phyloP scores from a whole-genome alignment of 1,284 basidiomycete genomes.

The Tausonia pullulans region DNA sequence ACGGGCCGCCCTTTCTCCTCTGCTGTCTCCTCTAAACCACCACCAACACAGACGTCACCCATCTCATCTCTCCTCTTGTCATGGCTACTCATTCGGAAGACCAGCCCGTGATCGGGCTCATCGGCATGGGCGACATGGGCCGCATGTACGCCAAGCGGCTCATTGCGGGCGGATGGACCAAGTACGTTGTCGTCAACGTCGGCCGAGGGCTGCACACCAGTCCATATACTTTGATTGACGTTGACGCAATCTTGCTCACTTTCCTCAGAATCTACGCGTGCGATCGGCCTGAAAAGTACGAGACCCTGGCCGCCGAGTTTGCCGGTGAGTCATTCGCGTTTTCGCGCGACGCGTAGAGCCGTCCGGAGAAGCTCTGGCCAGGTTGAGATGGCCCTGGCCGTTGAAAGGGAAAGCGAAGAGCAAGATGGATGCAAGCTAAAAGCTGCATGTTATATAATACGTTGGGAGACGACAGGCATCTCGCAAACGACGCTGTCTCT shows the following conservation, averaged over 20 bases:
- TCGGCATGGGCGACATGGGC: slow-evolving; percentile 86
- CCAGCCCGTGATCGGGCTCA: slow-evolving; percentile 67
- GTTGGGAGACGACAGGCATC: slow-evolving; percentile 12
- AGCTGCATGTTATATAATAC: background rate
- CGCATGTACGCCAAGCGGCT: slow-evolving; percentile 77
- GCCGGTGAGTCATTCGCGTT: slow-evolving; percentile 39
- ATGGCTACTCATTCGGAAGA: background rate
- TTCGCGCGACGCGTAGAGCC: too few relatives aligned
- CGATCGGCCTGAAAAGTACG: slow-evolving; percentile 69
- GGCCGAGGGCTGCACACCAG: background rate
- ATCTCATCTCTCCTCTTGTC: too few relatives aligned
- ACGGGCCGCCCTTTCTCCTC: too few relatives aligned
- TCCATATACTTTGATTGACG: background rate
- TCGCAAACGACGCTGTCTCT: background rate
- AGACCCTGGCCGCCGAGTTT: slow-evolving; percentile 51
- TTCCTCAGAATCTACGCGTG: slow-evolving; percentile 72
- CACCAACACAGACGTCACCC: too few relatives aligned
- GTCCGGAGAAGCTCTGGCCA: too few relatives aligned
- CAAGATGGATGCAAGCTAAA: too few relatives aligned
- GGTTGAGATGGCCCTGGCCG: too few relatives aligned
- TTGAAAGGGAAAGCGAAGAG: too few relatives aligned
- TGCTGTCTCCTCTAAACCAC: too few relatives aligned
- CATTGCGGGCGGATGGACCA: slow-evolving; percentile 68
- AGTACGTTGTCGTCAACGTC: slow-evolving; percentile 40
- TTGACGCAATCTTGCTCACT: background rate